Evolutionary conservation across 495 filamentous ascomycete species (phyloP).

Genomic region (Jackrogersella multiformis): DNA sequence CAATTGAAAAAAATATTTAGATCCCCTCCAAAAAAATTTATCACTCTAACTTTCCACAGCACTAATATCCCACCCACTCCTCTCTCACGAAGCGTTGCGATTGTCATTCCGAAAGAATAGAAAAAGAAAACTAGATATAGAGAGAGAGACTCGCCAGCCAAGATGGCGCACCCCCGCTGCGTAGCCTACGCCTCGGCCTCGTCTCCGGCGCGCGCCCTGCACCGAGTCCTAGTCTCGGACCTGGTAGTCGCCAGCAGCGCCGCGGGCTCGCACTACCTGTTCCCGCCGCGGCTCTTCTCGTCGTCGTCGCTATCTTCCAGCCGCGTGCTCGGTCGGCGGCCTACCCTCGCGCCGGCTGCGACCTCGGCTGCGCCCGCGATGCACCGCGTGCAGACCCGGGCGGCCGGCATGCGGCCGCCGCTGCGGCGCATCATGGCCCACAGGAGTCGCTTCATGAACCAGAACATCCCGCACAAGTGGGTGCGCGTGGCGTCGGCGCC

Average conservation of each 20-base stretch:
- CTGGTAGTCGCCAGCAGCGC: slow-evolving; percentile 21
- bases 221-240: slow-evolving; percentile 36
- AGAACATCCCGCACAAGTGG: slow-evolving; percentile 62
- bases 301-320: no score
- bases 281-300: slow-evolving; percentile 20
- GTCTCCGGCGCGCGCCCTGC: slow-evolving; percentile 42
- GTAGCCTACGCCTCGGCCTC: slow-evolving; percentile 26
- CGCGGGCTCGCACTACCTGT: slow-evolving; percentile 16
- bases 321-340: background rate
- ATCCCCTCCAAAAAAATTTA: no score
- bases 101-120: no score
- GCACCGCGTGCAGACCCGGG: no score
- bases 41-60: no score
- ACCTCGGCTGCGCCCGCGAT: background rate
- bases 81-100: no score
- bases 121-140: background rate
- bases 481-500: slow-evolving; percentile 65
- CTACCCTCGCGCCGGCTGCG: background rate
- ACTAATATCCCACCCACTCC: no score
- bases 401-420: slow-evolving; percentile 28
- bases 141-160: no score
- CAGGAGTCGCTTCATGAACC: slow-evolving; percentile 51
- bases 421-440: slow-evolving; percentile 17
- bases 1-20: slow-evolving; percentile 10
- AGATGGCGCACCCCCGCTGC: slow-evolving; percentile 37